Evolutionary conservation across 257 asterid genomes (phyloP).

Genomic region (Linderniella brevidens): DNA sequence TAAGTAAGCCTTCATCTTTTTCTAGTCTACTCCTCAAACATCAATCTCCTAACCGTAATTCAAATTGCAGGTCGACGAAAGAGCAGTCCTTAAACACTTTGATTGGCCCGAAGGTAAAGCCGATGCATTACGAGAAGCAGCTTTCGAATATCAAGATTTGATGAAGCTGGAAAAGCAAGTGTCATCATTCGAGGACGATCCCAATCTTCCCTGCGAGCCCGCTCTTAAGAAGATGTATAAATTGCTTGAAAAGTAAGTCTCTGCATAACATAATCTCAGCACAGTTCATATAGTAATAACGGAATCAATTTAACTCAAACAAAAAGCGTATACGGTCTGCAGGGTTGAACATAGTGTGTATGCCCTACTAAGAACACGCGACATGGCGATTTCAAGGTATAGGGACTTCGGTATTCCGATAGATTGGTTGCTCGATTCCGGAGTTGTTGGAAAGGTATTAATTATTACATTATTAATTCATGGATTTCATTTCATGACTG

Average conservation of each 20-base stretch:
- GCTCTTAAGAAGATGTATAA: slow-evolving; percentile 93
- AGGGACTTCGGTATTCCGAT: slow-evolving; percentile 85
- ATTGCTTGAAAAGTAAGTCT: slow-evolving; percentile 88
- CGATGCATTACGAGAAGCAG: slow-evolving; percentile 87
- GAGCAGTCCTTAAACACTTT: slow-evolving; percentile 93
- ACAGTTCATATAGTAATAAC: no score
- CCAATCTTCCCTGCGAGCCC: slow-evolving; percentile 67
- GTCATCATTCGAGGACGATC: slow-evolving; percentile 61
- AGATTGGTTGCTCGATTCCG: slow-evolving; percentile 85
- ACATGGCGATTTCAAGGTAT: slow-evolving; percentile 84
- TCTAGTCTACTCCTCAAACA: neutral
- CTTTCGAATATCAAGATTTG: slow-evolving; percentile 88
- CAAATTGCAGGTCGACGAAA: slow-evolving; percentile 97
- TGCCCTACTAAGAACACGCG: slow-evolving; percentile 77
- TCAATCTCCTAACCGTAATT: slow-evolving; percentile 1
- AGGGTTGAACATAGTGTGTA: slow-evolving; percentile 88
- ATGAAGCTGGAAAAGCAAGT: slow-evolving; percentile 77
- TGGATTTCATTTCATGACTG: no score
- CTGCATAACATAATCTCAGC: no score
- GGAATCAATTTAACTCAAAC: no score
- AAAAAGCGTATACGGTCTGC: neutral
- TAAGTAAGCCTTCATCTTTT: slow-evolving; percentile 15
- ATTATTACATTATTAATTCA: neutral
- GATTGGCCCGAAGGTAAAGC: slow-evolving; percentile 99
- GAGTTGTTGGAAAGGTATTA: slow-evolving; percentile 85